Base-by-base conservation (phyloP, 306 rosid species). In the Alnus rubra region DNA sequence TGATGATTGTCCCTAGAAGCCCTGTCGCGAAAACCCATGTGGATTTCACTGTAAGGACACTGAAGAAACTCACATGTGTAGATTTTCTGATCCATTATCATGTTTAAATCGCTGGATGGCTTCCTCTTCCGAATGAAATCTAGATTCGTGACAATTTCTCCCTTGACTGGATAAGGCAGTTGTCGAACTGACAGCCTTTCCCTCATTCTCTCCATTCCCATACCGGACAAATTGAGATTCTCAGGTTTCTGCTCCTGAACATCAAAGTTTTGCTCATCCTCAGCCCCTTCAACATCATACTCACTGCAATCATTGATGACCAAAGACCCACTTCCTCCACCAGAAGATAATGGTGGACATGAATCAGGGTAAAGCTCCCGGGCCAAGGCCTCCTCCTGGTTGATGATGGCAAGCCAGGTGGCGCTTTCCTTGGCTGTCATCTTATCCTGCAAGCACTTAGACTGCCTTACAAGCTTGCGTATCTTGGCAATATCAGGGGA, bases 381-480 rank as follows among this genome's bases (percentile, higher is more conserved):
- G 28, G 95, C 95, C 80, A 93, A 62, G 56, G 87, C 68, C 79
- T 93, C 98, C 86, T 93, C 97, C 69, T 91, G 97, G 72, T 91
- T 88, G 78, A 93, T 87, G 70, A 93, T 86, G 71, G 97, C 95
- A 15, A 91, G 95, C 98, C 97, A 93, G 2, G 95, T 92, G 0
- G 95, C 90, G 52, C 95, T 93, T 82, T 93, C 98, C 89, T 90
- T 93, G 1, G 98, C 98, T 0, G 98, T 91, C 98, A 93, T 93
- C 74, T 91, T 93, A 78, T 93, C 98, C 77, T 93, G 98, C 81
- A 93, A 86, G 76, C 97, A 91, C 71, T 90, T 91, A 3, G 98
- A 93, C 69, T 91, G 98, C 76, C 95, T 87, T 39, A 93, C 97
- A 9, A 93, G 97, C 91, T 91, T 93, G 67, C 93, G 91, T 58